Percentiles rank a stretch among this genome's conserved stretches.
phyloP scores from a whole-genome alignment of 192 early-diverging fungal species.

The Rhizoclosmatium globosum region DNA sequence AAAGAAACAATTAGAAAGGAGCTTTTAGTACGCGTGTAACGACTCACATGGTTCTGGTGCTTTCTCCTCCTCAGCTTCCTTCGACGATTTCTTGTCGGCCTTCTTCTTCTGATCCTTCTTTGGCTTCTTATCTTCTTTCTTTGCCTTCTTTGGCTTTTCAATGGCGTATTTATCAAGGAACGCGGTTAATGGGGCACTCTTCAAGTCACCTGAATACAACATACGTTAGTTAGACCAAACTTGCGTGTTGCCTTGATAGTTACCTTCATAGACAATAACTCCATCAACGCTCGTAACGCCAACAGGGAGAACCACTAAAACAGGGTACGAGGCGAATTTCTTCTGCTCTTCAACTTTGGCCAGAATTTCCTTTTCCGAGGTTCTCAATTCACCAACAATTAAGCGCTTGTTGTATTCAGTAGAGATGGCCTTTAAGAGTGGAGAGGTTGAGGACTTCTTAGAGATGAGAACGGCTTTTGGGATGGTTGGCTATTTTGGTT shows the following conservation, averaged over 20 bases:
- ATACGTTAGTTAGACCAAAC: neutral
- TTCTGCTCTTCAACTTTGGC: constrained; percentile 54
- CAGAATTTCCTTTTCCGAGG: constrained; percentile 57
- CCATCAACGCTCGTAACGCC: constrained; percentile 59
- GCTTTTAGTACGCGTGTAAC: neutral
- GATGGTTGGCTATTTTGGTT: constrained; percentile 40
- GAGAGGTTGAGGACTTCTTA: constrained; percentile 75
- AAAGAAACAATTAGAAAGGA: constrained; percentile 8
- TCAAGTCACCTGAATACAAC: constrained; percentile 55
- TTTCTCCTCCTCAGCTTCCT: constrained; percentile 32
- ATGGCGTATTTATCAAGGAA: constrained; percentile 71
- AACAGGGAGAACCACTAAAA: constrained; percentile 69
- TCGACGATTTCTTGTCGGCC: constrained; percentile 16
- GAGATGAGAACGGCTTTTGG: constrained; percentile 84
- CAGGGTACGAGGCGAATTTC: constrained; percentile 25
- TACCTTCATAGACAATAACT: constrained; percentile 66
- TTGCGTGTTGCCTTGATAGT: no score
- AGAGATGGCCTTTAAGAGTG: constrained; percentile 88
- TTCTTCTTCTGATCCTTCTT: constrained; percentile 43
- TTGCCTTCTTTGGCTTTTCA: constrained; percentile 38
- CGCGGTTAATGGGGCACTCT: constrained; percentile 65
- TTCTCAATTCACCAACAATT: constrained; percentile 75
- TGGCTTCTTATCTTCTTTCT: constrained; percentile 31
- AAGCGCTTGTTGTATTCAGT: constrained; percentile 76
- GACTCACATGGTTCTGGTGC: constrained; percentile 37